Percentiles rank a stretch among this genome's conserved stretches.
phyloP scores from a whole-genome alignment of 2,329 filamentous ascomycete species.

The Aureobasidium sp. region DNA sequence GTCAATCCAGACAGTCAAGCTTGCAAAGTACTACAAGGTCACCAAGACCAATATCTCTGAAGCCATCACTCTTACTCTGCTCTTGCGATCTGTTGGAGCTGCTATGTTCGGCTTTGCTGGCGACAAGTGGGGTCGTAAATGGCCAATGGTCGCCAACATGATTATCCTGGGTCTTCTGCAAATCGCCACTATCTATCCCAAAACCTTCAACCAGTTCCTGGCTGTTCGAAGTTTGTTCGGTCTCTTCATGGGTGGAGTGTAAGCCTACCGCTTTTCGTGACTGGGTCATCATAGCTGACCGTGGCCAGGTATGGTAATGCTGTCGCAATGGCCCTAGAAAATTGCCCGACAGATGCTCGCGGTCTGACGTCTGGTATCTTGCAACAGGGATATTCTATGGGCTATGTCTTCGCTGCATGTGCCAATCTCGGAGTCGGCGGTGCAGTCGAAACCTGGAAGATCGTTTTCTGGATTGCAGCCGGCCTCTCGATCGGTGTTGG shows the following conservation, averaged over 20 bases:
- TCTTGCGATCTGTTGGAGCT: slow-evolving; percentile 68
- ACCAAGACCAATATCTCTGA: slow-evolving; percentile 65
- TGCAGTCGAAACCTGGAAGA: slow-evolving; percentile 61
- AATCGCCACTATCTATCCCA: slow-evolving; percentile 69
- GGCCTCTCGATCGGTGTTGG: slow-evolving; percentile 64
- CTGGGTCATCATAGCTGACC: too few relatives aligned
- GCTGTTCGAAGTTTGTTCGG: slow-evolving; percentile 67
- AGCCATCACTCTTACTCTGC: slow-evolving; percentile 67
- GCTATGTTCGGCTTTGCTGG: slow-evolving; percentile 69
- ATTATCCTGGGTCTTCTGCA: slow-evolving; percentile 63
- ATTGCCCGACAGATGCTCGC: slow-evolving; percentile 60
- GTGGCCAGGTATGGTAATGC: slow-evolving; percentile 58
- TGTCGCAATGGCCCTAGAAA: slow-evolving; percentile 70
- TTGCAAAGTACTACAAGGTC: slow-evolving; percentile 52
- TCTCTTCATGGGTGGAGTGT: slow-evolving; percentile 71
- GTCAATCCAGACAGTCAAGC: slow-evolving; percentile 68
- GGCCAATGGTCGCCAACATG: slow-evolving; percentile 73
- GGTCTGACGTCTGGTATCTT: slow-evolving; percentile 77
- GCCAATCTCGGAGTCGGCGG: slow-evolving; percentile 68
- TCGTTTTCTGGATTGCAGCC: slow-evolving; percentile 65
- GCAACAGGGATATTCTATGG: slow-evolving; percentile 75
- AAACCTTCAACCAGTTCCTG: slow-evolving; percentile 67
- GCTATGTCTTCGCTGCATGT: slow-evolving; percentile 71
- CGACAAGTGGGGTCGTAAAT: slow-evolving; percentile 75
- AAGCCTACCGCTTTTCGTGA: neutral